Conservation (phyloP, 2,329 filamentous ascomycete genomes). For the Aureobasidium sp. region DNA sequence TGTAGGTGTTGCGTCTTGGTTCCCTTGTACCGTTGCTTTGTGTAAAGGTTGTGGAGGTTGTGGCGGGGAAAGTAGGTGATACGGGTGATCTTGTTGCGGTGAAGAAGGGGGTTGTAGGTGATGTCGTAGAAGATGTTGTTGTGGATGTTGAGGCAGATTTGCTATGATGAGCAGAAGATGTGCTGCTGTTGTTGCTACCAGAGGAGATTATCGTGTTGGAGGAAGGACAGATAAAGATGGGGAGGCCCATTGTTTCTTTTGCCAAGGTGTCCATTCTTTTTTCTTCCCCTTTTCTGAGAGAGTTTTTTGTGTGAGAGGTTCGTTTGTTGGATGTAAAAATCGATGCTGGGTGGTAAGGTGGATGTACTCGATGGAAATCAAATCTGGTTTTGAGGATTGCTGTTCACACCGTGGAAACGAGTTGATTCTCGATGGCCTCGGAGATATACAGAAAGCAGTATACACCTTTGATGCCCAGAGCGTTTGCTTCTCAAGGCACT, state of each 20-base stretch:
- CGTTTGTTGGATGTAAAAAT: background rate
- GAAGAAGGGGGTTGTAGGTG: background rate
- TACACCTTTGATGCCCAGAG: too few relatives aligned
- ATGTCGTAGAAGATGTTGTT: background rate
- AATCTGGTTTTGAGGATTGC: too few relatives aligned
- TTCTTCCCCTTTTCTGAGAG: background rate
- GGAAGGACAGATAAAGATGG: background rate
- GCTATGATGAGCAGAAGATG: background rate
- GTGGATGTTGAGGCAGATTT: background rate
- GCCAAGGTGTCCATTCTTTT: background rate
- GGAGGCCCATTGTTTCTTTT: slow-evolving; percentile 12
- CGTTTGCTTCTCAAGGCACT: background rate
- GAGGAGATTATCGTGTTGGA: background rate
- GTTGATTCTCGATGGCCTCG: too few relatives aligned
- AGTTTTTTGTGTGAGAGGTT: too few relatives aligned
- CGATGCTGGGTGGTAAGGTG: too few relatives aligned
- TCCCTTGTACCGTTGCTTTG: background rate
- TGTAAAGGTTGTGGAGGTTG: background rate
- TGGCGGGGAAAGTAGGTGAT: background rate
- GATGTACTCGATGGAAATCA: too few relatives aligned
- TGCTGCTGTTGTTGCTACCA: background rate
- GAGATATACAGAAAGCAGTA: too few relatives aligned
- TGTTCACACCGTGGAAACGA: too few relatives aligned
- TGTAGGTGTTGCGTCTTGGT: background rate
- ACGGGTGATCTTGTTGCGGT: background rate